These are phyloP conservation scores for Amanita phalloides DNA, from an alignment of 768 basidiomycete species.

Conservation along the genomic window DNA sequence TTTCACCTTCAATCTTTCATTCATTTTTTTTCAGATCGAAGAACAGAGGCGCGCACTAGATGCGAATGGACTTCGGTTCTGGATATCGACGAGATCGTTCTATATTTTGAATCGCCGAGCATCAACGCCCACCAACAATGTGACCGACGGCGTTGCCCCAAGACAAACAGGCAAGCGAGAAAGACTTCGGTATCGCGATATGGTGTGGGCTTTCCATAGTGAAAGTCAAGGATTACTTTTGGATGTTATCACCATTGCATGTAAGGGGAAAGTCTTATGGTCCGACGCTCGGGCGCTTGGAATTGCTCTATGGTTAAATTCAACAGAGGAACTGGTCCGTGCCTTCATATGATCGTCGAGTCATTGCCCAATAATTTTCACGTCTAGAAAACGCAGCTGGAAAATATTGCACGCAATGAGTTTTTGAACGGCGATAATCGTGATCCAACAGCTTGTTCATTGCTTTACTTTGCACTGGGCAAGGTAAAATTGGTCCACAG, in stretches of 20 bases:
- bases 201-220: slow-evolving; percentile 96
- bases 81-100: slow-evolving; percentile 88
- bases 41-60: slow-evolving; percentile 88
- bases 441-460: slow-evolving; percentile 81
- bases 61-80: slow-evolving; percentile 84
- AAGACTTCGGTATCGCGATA: slow-evolving; percentile 85
- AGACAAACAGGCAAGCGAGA: slow-evolving; percentile 44
- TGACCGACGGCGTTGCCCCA: slow-evolving; percentile 31
- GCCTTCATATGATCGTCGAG: neutral
- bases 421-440: slow-evolving; percentile 82
- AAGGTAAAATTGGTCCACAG: slow-evolving; percentile 90
- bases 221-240: slow-evolving; percentile 85
- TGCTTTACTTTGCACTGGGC: slow-evolving; percentile 92
- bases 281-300: slow-evolving; percentile 79
- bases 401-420: slow-evolving; percentile 83
- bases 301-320: slow-evolving; percentile 80
- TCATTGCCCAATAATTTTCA: neutral
- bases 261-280: slow-evolving; percentile 85
- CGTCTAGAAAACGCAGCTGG: slow-evolving; percentile 66
- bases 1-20: neutral
- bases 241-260: slow-evolving; percentile 56
- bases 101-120: slow-evolving; percentile 71
- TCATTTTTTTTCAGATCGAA: slow-evolving; percentile 48
- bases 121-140: slow-evolving; percentile 19
- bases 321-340: slow-evolving; percentile 65